Conservation (phyloP, 208 protist genomes). For the Leishmania tarentolae region DNA sequence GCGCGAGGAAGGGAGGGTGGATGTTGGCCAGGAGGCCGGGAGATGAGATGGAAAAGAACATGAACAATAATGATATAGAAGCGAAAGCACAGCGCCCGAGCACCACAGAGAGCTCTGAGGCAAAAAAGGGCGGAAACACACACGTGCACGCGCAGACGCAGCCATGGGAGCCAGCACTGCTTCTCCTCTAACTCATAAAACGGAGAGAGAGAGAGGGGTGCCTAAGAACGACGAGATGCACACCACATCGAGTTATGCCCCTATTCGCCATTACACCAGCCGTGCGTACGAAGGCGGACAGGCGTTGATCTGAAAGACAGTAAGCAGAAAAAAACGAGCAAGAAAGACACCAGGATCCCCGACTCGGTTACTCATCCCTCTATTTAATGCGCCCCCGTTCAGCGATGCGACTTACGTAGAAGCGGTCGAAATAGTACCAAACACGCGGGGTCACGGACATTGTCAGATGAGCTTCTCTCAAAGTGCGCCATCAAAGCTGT, state of each 20-base stretch:
- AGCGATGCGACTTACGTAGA: not conserved
- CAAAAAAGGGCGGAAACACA: not conserved
- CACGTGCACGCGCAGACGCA: not conserved
- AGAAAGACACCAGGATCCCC: not conserved
- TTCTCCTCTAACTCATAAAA: not conserved
- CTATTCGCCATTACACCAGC: not conserved
- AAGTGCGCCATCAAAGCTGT: not conserved
- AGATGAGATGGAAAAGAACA: not conserved
- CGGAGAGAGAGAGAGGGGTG: not conserved
- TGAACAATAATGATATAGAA: not conserved
- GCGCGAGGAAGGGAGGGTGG: not conserved
- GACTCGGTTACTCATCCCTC: not conserved
- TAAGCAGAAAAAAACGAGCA: not conserved
- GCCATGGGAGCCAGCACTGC: slow-evolving; percentile 9
- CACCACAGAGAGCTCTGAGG: not conserved
- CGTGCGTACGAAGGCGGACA: not conserved
- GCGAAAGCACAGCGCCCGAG: not conserved
- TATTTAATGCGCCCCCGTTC: not conserved
- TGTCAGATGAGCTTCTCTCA: not conserved
- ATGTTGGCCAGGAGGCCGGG: not conserved
- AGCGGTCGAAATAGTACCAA: not conserved
- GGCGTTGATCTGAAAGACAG: not conserved
- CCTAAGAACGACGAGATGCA: not conserved
- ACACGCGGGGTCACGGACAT: not conserved
- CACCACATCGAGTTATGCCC: not conserved